Evolutionary conservation across 441 rosid genomes (phyloP).

Genomic region (Erodium trifolium): DNA sequence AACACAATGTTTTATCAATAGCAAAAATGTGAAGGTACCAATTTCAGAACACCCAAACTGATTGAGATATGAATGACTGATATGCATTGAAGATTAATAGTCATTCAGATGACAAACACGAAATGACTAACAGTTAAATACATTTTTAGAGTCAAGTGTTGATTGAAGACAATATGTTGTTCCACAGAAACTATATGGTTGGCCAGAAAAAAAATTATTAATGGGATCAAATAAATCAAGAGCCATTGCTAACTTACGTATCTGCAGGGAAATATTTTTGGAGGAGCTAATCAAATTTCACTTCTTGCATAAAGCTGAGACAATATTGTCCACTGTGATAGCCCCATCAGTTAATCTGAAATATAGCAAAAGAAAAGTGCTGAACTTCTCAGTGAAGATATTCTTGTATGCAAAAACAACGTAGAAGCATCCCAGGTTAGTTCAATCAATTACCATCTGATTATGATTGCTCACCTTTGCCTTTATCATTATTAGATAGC

Average conservation of each 20-base stretch:
- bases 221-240: background rate
- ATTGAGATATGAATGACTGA: background rate
- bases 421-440: slow-evolving; percentile 2
- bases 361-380: background rate
- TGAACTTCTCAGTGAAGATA: background rate
- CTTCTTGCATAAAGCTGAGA: background rate
- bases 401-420: background rate
- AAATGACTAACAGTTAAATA: background rate
- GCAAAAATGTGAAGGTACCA: background rate
- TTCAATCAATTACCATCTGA: slow-evolving; percentile 11
- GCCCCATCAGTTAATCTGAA: background rate
- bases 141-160: background rate
- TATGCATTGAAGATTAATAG: background rate
- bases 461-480: slow-evolving; percentile 14
- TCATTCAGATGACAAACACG: background rate
- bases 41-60: background rate
- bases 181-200: background rate
- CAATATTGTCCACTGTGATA: background rate
- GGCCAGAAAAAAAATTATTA: background rate
- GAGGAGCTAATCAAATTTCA: background rate
- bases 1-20: background rate
- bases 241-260: background rate
- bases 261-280: background rate
- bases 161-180: background rate
- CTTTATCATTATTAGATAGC: background rate